Conservation (phyloP, 306 rosid genomes). For the Cicer judaicum region DNA sequence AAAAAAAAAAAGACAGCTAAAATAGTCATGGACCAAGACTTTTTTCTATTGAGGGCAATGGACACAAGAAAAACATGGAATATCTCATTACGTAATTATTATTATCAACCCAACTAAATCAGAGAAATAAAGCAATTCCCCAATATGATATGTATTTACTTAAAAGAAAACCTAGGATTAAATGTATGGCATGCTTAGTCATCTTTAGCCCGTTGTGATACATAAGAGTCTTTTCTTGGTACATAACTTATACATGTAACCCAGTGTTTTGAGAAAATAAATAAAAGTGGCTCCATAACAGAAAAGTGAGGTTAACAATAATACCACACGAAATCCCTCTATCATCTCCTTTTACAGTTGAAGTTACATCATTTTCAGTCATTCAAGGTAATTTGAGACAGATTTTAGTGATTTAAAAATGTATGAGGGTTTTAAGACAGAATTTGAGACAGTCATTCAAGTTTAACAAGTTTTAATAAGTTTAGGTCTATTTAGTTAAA, state of each 20-base stretch:
- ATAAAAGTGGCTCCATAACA: neutral
- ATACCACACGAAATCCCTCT: neutral
- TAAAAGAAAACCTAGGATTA: neutral
- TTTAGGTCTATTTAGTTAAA: conserved; percentile 7
- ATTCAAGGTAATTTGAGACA: conserved; percentile 5
- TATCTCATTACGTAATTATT: conserved; percentile 5
- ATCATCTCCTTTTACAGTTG: conserved; percentile 15
- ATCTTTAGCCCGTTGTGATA: conserved; percentile 4
- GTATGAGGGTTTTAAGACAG: neutral
- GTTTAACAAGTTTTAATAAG: neutral
- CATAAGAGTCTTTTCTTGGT: neutral
- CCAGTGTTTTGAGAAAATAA: conserved; percentile 10
- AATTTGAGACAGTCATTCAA: no score
- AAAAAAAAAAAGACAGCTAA: conserved; percentile 21
- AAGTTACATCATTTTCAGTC: conserved; percentile 18
- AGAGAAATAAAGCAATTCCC: conserved; percentile 32
- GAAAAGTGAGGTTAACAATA: neutral
- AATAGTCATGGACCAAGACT: neutral
- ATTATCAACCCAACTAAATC: conserved; percentile 27
- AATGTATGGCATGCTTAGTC: conserved; percentile 24
- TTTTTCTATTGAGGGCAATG: neutral
- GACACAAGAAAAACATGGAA: conserved; percentile 11
- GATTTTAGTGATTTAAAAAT: conserved; percentile 24
- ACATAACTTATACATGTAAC: neutral
- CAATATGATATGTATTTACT: conserved; percentile 3